A percentile compares a stretch with the other conserved stretches of the same genome.
Evolutionary conservation across 2,329 filamentous ascomycete species (phyloP).

Genomic region (Hirsutella rhossiliensis): DNA sequence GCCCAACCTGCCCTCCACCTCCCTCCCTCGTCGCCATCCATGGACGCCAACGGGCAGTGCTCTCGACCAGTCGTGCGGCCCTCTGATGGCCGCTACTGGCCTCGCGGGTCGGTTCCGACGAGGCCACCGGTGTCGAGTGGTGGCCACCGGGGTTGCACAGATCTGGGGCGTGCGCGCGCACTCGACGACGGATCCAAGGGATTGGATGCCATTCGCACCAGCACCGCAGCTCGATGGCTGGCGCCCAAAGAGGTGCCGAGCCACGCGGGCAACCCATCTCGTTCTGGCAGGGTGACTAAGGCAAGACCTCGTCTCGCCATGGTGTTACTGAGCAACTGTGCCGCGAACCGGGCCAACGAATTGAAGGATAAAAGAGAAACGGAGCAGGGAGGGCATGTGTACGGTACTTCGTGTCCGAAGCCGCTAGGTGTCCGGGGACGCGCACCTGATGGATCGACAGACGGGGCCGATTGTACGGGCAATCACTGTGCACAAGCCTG

Average conservation of each 20-base stretch:
- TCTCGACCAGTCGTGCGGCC: background rate
- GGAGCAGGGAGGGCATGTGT: background rate
- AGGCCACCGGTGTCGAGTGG: conserved; percentile 2
- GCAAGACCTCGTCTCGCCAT: background rate
- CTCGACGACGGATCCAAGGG: background rate
- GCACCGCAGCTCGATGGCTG: no score
- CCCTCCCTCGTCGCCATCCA: background rate
- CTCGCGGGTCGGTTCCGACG: conserved; percentile 4
- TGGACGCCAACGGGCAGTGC: background rate
- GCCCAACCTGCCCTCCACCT: conserved; percentile 7
- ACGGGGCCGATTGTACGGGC: background rate
- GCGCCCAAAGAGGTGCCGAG: background rate
- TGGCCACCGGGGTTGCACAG: background rate
- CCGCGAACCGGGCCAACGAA: background rate
- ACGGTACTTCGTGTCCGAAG: background rate
- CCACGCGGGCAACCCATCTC: background rate
- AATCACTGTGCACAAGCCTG: background rate
- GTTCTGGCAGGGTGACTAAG: background rate
- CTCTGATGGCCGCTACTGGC: background rate
- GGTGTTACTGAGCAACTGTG: background rate
- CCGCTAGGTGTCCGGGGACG: background rate
- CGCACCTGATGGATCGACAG: background rate
- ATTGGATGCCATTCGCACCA: background rate
- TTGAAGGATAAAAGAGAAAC: background rate
- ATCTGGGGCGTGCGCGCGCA: conserved; percentile 1